phyloP scores from a whole-genome alignment of 306 rosid genomes.

The Fagus crenata region DNA sequence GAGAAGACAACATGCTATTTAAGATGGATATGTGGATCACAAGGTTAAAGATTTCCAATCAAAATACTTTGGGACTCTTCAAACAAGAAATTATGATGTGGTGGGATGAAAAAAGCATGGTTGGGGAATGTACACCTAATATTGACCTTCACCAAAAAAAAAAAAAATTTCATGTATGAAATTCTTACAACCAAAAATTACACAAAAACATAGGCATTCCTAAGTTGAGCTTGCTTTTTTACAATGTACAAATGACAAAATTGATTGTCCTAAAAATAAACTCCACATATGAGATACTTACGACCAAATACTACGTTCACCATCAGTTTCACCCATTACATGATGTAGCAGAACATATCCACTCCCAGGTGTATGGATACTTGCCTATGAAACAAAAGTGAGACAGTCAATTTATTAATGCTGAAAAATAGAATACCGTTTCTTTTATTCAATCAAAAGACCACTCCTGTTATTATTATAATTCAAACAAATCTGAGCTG shows the following conservation, averaged over 20 bases:
- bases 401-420: background rate
- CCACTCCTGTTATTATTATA: background rate
- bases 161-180: background rate
- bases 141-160: no score
- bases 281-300: constrained; percentile 53
- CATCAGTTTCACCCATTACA: constrained; percentile 96
- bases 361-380: constrained; percentile 88
- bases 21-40: no score
- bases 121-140: no score
- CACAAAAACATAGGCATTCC: background rate
- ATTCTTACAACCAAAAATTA: constrained; percentile 27
- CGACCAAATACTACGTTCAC: constrained; percentile 93
- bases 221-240: constrained; percentile 4
- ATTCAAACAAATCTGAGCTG: background rate
- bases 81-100: no score
- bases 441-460: background rate
- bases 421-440: background rate
- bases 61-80: no score
- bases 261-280: background rate
- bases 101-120: background rate
- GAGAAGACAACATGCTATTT: no score
- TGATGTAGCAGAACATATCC: constrained; percentile 97
- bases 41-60: no score
- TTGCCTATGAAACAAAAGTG: constrained; percentile 53
- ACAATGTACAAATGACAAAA: constrained; percentile 24